phyloP scores from a whole-genome alignment of 1,139 yeast species.

The Debaryomyces fabryi region DNA sequence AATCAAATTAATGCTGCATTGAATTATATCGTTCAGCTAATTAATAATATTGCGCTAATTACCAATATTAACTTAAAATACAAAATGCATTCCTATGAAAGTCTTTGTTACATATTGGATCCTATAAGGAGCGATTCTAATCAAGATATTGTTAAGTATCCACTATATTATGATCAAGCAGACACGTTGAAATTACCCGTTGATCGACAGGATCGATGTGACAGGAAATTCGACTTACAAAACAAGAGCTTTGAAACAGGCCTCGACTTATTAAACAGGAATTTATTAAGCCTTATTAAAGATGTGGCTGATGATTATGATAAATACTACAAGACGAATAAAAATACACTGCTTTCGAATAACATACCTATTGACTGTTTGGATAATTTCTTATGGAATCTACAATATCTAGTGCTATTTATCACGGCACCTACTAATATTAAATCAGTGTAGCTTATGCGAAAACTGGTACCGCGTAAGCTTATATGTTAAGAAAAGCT shows the following conservation, averaged over 20 bases:
- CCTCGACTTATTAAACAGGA: conserved; percentile 35
- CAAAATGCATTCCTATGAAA: conserved; percentile 28
- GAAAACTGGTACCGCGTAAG: not conserved
- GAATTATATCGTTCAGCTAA: conserved; percentile 32
- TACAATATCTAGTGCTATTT: conserved; percentile 40
- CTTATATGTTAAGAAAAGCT: not conserved
- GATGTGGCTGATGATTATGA: conserved; percentile 24
- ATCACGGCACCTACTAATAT: conserved; percentile 32
- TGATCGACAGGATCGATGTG: conserved; percentile 12
- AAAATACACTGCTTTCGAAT: conserved; percentile 16
- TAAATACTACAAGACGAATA: conserved; percentile 18
- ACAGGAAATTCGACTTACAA: conserved; percentile 14
- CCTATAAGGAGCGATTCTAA: conserved; percentile 14
- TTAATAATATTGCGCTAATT: conserved; percentile 27
- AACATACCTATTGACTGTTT: conserved; percentile 42
- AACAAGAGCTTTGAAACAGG: conserved; percentile 41
- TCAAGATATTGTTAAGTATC: conserved; percentile 17
- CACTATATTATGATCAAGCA: conserved; percentile 31
- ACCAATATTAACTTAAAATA: conserved; percentile 32
- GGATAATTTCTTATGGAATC: conserved; percentile 48
- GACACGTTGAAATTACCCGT: conserved; percentile 24
- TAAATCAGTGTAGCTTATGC: not conserved
- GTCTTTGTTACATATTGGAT: conserved; percentile 30
- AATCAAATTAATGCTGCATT: conserved; percentile 38
- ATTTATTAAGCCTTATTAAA: conserved; percentile 30